These are phyloP conservation scores for Nemophila menziesii DNA, from an alignment of 257 asterid genomes.

Conservation along the genomic window DNA sequence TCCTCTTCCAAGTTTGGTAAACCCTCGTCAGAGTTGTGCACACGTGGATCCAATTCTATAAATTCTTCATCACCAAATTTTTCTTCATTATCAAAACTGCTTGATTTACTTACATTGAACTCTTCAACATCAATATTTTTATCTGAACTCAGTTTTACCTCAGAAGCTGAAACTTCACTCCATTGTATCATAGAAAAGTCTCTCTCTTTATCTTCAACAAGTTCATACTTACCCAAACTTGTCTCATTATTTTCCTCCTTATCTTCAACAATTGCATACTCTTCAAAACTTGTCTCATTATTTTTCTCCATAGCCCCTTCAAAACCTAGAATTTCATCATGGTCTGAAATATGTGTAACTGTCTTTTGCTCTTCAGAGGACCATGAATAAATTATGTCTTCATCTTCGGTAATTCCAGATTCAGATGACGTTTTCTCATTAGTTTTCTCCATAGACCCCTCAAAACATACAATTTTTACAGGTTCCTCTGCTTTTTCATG, in stretches of 20 bases:
- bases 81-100: neutral
- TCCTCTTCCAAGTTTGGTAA: conserved; percentile 4
- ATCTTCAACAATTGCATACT: neutral
- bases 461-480: conserved; percentile 7
- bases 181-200: conserved; percentile 9
- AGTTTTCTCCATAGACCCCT: conserved; percentile 6
- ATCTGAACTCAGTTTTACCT: conserved; percentile 2
- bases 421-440: conserved; percentile 6
- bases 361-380: neutral
- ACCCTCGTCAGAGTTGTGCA: neutral
- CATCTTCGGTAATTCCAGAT: neutral
- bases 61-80: conserved; percentile 34
- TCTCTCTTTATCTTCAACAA: conserved; percentile 10
- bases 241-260: conserved; percentile 7
- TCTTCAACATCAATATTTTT: neutral
- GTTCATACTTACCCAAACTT: conserved; percentile 5
- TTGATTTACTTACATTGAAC: neutral
- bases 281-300: neutral
- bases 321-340: neutral
- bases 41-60: conserved; percentile 37
- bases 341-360: neutral
- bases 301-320: neutral
- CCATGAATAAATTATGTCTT: no score
- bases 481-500: neutral
- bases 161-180: conserved; percentile 9